A percentile compares a stretch with the other conserved stretches of the same genome.
Conservation (phyloP, 345 rosid species). For the Lumnitzera racemosa region DNA sequence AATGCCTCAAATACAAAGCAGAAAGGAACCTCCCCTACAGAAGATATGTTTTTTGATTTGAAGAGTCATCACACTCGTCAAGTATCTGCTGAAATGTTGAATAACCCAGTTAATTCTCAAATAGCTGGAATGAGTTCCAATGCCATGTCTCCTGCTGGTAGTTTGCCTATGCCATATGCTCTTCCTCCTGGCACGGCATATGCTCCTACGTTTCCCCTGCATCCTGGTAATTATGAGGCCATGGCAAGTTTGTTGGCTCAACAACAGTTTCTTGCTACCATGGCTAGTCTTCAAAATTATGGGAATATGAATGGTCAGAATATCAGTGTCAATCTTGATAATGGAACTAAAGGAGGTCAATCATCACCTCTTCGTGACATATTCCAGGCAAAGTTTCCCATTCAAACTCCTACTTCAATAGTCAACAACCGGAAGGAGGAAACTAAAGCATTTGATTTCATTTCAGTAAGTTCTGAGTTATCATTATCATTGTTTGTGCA, state of each 20-base stretch:
- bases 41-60: constrained; percentile 32
- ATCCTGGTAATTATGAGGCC: constrained; percentile 58
- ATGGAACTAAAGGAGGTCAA: constrained; percentile 34
- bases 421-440: constrained; percentile 69
- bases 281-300: constrained; percentile 68
- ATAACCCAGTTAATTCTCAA: constrained; percentile 44
- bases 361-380: constrained; percentile 69
- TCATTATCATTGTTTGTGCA: constrained; percentile 2
- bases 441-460: constrained; percentile 84
- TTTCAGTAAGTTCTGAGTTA: constrained; percentile 53
- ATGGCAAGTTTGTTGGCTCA: constrained; percentile 69
- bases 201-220: constrained; percentile 58
- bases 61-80: constrained; percentile 27
- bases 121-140: constrained; percentile 33
- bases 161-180: constrained; percentile 51
- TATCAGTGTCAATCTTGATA: constrained; percentile 24
- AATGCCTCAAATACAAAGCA: constrained; percentile 27
- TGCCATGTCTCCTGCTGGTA: constrained; percentile 42
- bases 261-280: constrained; percentile 69
- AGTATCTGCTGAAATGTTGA: constrained; percentile 33
- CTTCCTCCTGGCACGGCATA: constrained; percentile 56
- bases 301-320: constrained; percentile 51
- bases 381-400: constrained; percentile 57
- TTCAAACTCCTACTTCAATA: constrained; percentile 50
- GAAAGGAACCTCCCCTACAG: constrained; percentile 36